Base-by-base conservation (phyloP, 352 stramenopile species). In the Pythium coloratum region DNA sequence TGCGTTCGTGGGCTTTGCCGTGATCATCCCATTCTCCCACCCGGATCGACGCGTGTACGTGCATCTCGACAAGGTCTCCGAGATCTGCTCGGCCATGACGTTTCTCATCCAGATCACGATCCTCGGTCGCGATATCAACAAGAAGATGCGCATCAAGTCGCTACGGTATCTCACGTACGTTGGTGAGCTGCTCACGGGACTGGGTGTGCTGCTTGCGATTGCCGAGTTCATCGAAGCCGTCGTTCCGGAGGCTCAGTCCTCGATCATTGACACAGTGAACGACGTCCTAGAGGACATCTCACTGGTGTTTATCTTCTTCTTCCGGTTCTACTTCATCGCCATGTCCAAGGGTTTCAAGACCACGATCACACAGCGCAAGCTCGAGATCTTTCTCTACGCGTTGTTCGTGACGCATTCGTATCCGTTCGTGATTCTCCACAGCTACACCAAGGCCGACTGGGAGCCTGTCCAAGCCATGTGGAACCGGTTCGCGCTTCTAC, bases 361-460 rank as follows among this genome's bases (percentile, higher is more conserved):
- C 10, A 20, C 54, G 8, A 6, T 40, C 26, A 62, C 36, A 8
- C 36, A 12, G 16, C 55, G 55, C 9, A 24, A 30, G 7, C 24
- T 14, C 24, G 76, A 82, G 36, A 1, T 80, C 3, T 14, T 53
- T 3, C 36, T 40, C 14, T 62, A 62, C 20, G 13, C 34, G 18
- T n/a, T 62, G n/a, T 62, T 62, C 34, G 38, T 38, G n/a, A 62
- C 55, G 1, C 36, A 53, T 44, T 40, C 49, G n/a, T 40, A 40
- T 4, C 70, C 70, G 13, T 82, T 80, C 54, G 62, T 73, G 18
- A 8, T 80, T 46, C 57, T 72, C 18, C 34, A 74, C 16, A 38
- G 59, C 58, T 12, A 50, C 5, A 80, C 60, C 9, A 54, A 55
- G 3, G 30, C 66, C 2, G 61, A 58, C 4, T 80, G 66, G 66